These are phyloP conservation scores for Barnettozyma siamensis DNA, from an alignment of 805 yeast genomes.

Conservation along the genomic window DNA sequence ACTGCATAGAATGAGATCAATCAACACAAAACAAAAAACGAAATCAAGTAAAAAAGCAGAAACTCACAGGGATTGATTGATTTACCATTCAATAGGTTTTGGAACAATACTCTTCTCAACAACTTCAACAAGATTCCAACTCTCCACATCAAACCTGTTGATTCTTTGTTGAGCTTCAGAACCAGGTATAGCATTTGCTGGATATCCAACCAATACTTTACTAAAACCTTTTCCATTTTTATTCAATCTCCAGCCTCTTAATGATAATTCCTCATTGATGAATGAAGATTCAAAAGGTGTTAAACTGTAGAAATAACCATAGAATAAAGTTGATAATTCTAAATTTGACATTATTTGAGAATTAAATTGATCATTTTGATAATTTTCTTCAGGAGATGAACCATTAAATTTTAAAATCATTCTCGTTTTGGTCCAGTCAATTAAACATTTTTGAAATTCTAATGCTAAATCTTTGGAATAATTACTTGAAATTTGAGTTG, in stretches of 20 bases:
- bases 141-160: conserved; percentile 20
- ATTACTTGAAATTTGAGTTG: not conserved
- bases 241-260: conserved; percentile 66
- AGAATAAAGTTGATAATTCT: conserved; percentile 45
- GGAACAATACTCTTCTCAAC: conserved; percentile 1
- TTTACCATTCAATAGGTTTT: not conserved
- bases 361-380: not conserved
- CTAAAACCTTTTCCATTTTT: conserved; percentile 6
- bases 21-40: no score
- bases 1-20: no score
- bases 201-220: not conserved
- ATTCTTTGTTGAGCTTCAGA: conserved; percentile 5
- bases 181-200: no score
- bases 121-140: conserved; percentile 18
- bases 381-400: not conserved
- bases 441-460: conserved; percentile 14
- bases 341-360: conserved; percentile 2
- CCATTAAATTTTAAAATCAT: not conserved
- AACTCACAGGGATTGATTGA: no score
- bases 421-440: conserved; percentile 9
- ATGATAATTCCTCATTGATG: conserved; percentile 71
- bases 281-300: conserved; percentile 64
- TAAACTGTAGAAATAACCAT: conserved; percentile 77
- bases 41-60: no score
- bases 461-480: conserved; percentile 8